Conservation (phyloP, 2,329 filamentous ascomycete genomes). For the Cadophora sp. region DNA sequence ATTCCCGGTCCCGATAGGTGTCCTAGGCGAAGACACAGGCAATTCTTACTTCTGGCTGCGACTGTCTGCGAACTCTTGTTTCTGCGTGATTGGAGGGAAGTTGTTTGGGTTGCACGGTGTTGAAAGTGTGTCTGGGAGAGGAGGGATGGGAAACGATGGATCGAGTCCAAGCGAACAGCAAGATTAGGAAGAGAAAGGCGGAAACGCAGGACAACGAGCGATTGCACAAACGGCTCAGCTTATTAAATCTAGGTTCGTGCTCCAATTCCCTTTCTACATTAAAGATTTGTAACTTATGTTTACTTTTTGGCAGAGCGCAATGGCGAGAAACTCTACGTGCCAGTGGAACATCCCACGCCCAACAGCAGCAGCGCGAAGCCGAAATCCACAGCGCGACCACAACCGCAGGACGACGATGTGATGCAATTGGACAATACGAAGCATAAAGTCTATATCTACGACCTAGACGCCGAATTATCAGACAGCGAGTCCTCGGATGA, state of each 20-base stretch:
- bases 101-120: constrained; percentile 14
- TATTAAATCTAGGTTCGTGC: constrained; percentile 78
- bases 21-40: constrained; percentile 24
- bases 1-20: constrained; percentile 25
- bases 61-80: constrained; percentile 23
- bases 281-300: constrained; percentile 28
- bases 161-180: constrained; percentile 41
- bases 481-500: constrained; percentile 65
- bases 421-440: constrained; percentile 89
- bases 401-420: constrained; percentile 54
- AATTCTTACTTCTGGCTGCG: constrained; percentile 17
- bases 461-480: constrained; percentile 86
- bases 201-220: constrained; percentile 70
- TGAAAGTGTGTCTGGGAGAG: constrained; percentile 22
- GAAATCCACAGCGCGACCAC: constrained; percentile 30
- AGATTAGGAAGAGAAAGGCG: constrained; percentile 62
- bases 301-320: constrained; percentile 58
- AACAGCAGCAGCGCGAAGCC: constrained; percentile 32
- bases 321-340: constrained; percentile 70
- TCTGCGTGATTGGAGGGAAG: constrained; percentile 17
- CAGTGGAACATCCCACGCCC: constrained; percentile 59
- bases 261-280: constrained; percentile 24
- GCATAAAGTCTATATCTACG: constrained; percentile 88
- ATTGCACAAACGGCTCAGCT: constrained; percentile 82
- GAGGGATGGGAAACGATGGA: constrained; percentile 43